These are phyloP conservation scores for Rhizoctonia solani DNA, from an alignment of 1,284 basidiomycete species.

Conservation along the genomic window DNA sequence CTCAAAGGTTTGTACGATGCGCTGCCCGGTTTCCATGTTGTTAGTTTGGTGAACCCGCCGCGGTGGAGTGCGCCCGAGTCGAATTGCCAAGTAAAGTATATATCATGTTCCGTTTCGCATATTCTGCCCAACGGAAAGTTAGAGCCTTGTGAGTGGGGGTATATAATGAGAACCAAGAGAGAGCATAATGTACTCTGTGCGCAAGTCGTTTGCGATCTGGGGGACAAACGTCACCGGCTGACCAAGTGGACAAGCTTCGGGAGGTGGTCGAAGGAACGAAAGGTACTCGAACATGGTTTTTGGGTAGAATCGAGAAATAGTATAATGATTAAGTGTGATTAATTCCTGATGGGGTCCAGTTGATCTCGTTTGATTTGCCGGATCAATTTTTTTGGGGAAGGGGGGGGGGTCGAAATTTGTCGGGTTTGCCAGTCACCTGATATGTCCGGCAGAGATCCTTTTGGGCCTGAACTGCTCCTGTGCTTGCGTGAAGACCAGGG, in stretches of 20 bases:
- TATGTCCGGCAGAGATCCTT: no score
- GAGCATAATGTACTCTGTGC: no score
- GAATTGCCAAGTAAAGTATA: constrained; percentile 36
- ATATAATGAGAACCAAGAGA: constrained; percentile 7
- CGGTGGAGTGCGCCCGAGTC: background rate
- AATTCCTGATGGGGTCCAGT: no score
- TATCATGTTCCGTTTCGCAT: constrained; percentile 30
- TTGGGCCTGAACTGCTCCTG: no score
- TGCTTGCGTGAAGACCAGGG: no score
- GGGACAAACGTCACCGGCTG: constrained; percentile 61
- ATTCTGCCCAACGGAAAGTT: constrained; percentile 6
- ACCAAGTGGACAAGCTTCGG: constrained; percentile 48
- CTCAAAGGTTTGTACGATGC: constrained; percentile 73
- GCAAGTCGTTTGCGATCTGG: constrained; percentile 77
- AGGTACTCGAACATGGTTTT: constrained; percentile 72
- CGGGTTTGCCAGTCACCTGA: no score
- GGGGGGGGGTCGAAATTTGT: no score
- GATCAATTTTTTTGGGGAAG: no score
- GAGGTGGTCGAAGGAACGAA: constrained; percentile 77
- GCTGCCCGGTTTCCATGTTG: constrained; percentile 61
- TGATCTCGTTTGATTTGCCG: no score
- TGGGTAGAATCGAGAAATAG: background rate
- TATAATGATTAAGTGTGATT: background rate
- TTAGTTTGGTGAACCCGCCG: constrained; percentile 55
- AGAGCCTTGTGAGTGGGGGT: background rate